Evolutionary conservation across 345 rosid genomes (phyloP), one percentile per base, ranked within the genome.

Genomic region (Acer yangbiense): DNA sequence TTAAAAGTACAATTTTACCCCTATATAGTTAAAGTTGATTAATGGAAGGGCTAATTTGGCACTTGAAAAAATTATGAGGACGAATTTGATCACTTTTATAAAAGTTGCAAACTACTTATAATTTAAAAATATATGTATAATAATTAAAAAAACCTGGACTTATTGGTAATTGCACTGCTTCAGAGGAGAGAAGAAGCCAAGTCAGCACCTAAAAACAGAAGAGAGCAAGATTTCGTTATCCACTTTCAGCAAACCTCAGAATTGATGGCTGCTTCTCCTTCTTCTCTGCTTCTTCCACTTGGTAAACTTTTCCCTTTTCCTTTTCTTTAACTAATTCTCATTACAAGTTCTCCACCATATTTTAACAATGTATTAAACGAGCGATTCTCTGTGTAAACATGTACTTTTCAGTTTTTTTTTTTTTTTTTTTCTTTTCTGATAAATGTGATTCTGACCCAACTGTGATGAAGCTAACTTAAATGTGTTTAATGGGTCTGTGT

Each of bases 221-320:
- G 62, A 60, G 73, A 71, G 75, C 29, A 39, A 79, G 85, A 84
- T 89, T 81, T 91, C 88, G 87, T 89, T 89, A 89, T 91, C 95
- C 92, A 78, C 78, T 81, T 55, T 10, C 32, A 66, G 8, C 76
- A 75, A 76, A 17, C 78, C 68, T 61, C 72, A 64, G 35, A 23
- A 13, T 87, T 90, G 93, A 88, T 92, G 94, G 91, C 90, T 72
- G 80, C 88, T 68, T 84, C 91, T 73, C 79, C 86, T 78, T 81
- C 88, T 21, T 83, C 89, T 74, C 87, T 89, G 76, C 85, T 88
- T 63, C 87, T 89, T 65, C 92, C 93, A 44, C 83, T 86, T 67
- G 86, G 90, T 88, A 86, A 76, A 35, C 57, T 11, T 35, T 35
- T 35, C 39, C 32, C 14, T 14, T 68, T 9, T 16, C 65, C 39